A percentile compares a stretch with the other conserved stretches of the same genome.
phyloP scores from a whole-genome alignment of 1,139 yeast species.

The Geotrichum candidum region DNA sequence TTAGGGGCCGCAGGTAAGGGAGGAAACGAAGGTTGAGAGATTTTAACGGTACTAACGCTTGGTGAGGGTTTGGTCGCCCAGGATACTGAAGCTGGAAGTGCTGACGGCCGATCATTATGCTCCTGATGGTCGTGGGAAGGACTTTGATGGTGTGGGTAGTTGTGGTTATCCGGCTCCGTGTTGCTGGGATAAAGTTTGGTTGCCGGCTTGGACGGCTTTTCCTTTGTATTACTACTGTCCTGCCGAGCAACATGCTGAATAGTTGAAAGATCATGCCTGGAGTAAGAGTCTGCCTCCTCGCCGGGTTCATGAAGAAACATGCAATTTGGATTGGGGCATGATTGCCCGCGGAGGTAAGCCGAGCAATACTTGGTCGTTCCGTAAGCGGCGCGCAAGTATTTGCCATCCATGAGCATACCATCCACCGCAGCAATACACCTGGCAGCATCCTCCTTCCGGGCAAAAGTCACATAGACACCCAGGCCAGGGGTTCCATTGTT shows the following conservation, averaged over 20 bases:
- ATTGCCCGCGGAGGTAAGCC: constrained; percentile 86
- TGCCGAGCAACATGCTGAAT: constrained; percentile 60
- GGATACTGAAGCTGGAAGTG: constrained; percentile 37
- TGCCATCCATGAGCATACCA: constrained; percentile 90
- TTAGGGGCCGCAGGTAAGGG: constrained; percentile 27
- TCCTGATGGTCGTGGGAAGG: not conserved
- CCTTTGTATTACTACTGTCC: constrained; percentile 20
- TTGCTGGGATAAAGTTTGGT: constrained; percentile 5
- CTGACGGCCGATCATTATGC: constrained; percentile 8
- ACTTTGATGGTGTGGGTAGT: not conserved
- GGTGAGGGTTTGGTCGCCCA: constrained; percentile 37
- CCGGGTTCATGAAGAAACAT: constrained; percentile 99
- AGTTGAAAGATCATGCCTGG: constrained; percentile 85
- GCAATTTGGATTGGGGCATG: constrained; percentile 97
- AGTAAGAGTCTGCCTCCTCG: constrained; percentile 95
- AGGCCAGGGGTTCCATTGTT: constrained; percentile 61
- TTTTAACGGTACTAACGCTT: constrained; percentile 8
- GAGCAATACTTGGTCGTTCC: constrained; percentile 99
- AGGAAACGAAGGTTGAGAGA: constrained; percentile 27
- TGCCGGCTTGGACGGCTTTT: not conserved
- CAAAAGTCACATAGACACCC: constrained; percentile 93
- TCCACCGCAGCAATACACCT: constrained; percentile 46
- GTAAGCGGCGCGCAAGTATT: constrained; percentile 83
- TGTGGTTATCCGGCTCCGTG: constrained; percentile 3
- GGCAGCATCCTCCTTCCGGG: constrained; percentile 41